These are phyloP conservation scores for Leccinum subtestaceum DNA, from an alignment of 768 basidiomycete species.

Conservation along the genomic window DNA sequence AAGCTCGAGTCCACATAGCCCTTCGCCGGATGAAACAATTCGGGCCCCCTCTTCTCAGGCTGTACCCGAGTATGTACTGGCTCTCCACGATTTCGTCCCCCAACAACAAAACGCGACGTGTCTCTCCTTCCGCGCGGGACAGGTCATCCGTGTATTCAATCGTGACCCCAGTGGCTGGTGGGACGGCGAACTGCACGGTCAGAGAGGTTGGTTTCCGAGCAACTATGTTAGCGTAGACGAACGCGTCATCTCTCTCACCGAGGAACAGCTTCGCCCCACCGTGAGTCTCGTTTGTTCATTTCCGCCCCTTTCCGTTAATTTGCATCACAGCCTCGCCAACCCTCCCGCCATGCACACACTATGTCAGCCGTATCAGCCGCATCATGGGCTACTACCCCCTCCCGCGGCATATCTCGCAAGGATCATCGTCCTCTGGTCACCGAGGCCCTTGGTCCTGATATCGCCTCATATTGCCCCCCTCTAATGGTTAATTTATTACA, in stretches of 20 bases:
- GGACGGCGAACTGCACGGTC: slow-evolving; percentile 91
- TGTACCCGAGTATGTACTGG: slow-evolving; percentile 73
- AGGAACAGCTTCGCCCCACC: slow-evolving; percentile 50
- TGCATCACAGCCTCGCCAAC: slow-evolving; percentile 29
- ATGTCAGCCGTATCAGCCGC: slow-evolving; percentile 50
- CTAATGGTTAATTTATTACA: slow-evolving; percentile 84
- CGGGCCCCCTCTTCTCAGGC: slow-evolving; percentile 29
- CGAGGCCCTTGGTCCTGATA: slow-evolving; percentile 46
- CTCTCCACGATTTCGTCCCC: slow-evolving; percentile 88
- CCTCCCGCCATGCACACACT: slow-evolving; percentile 47
- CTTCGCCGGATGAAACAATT: slow-evolving; percentile 48
- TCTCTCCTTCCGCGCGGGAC: slow-evolving; percentile 85
- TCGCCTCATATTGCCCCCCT: slow-evolving; percentile 67
- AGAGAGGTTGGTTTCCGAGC: slow-evolving; percentile 97
- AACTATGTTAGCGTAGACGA: slow-evolving; percentile 84
- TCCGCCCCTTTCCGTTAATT: background rate
- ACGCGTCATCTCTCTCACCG: slow-evolving; percentile 47
- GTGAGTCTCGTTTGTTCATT: slow-evolving; percentile 33
- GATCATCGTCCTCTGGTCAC: slow-evolving; percentile 46
- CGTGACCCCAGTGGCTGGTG: slow-evolving; percentile 93
- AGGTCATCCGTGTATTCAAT: slow-evolving; percentile 88
- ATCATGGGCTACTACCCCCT: slow-evolving; percentile 52
- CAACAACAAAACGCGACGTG: slow-evolving; percentile 73
- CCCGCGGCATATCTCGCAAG: slow-evolving; percentile 36
- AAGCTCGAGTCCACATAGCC: slow-evolving; percentile 39